Conservation (phyloP, 345 rosid genomes). For the Bretschneidera sinensis region DNA sequence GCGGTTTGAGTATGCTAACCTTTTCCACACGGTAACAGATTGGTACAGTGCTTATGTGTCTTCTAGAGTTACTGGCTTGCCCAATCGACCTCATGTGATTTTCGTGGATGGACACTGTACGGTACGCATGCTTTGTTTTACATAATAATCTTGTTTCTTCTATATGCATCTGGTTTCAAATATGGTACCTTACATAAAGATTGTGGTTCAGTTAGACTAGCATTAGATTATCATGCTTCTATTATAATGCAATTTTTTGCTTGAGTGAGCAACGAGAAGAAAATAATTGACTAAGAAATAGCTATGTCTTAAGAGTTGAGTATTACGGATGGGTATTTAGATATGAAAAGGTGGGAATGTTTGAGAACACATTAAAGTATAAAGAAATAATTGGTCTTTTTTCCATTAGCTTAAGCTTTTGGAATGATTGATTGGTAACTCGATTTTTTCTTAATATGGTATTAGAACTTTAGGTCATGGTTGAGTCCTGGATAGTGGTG, state of each 20-base stretch:
- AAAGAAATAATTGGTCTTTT: too few species aligned
- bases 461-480: too few species aligned
- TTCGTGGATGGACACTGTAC: slow-evolving; percentile 84
- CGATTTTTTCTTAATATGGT: too few species aligned
- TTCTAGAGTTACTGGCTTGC: slow-evolving; percentile 81
- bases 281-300: too few species aligned
- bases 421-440: too few species aligned
- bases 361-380: too few species aligned
- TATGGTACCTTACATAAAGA: not conserved
- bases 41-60: slow-evolving; percentile 91
- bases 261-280: not conserved
- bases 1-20: slow-evolving; percentile 84
- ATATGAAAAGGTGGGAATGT: too few species aligned
- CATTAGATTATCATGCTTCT: not conserved
- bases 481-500: too few species aligned
- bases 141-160: slow-evolving; percentile 5
- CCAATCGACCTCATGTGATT: slow-evolving; percentile 74
- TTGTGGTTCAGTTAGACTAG: not conserved
- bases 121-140: slow-evolving; percentile 33
- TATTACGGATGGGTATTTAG: not conserved
- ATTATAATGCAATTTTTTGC: too few species aligned
- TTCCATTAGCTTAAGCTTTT: too few species aligned
- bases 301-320: not conserved
- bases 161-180: not conserved
- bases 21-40: slow-evolving; percentile 89